A percentile compares a stretch with the other conserved stretches of the same genome.
phyloP scores from a whole-genome alignment of 306 rosid species.

The Castanea crenata region DNA sequence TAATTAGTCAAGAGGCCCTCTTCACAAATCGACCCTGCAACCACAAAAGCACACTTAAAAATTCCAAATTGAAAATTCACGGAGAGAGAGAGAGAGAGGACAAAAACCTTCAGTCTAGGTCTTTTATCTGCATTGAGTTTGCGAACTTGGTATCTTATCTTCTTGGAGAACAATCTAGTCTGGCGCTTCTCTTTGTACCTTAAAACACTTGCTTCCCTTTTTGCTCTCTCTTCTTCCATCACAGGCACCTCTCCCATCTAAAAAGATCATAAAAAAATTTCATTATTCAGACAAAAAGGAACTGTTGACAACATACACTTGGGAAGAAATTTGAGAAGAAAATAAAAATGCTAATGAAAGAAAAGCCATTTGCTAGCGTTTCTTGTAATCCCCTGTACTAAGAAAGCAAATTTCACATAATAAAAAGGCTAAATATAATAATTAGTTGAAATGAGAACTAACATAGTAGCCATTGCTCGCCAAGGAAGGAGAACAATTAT shows the following conservation, averaged over 20 bases:
- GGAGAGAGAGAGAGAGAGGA: background rate
- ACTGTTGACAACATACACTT: too few species aligned
- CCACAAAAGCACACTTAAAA: background rate
- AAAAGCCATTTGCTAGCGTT: too few species aligned
- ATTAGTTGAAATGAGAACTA: slow-evolving; percentile 26
- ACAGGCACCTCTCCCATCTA: slow-evolving; percentile 86
- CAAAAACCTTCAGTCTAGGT: slow-evolving; percentile 74
- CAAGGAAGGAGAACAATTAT: slow-evolving; percentile 48
- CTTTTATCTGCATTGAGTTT: slow-evolving; percentile 86
- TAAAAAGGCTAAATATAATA: background rate
- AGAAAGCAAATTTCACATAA: background rate
- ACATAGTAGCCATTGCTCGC: slow-evolving; percentile 49
- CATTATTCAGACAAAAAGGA: background rate
- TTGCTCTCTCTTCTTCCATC: slow-evolving; percentile 59
- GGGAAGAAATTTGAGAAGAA: too few species aligned
- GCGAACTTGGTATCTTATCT: slow-evolving; percentile 92
- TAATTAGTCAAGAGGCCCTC: slow-evolving; percentile 43
- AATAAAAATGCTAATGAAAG: too few species aligned
- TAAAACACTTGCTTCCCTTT: slow-evolving; percentile 79
- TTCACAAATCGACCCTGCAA: slow-evolving; percentile 88
- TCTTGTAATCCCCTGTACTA: background rate
- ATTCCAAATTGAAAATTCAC: slow-evolving; percentile 12
- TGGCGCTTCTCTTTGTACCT: slow-evolving; percentile 86
- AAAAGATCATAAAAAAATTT: background rate
- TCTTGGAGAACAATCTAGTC: slow-evolving; percentile 76